Conservation (phyloP, 306 rosid species). For the Cucumis melo region DNA sequence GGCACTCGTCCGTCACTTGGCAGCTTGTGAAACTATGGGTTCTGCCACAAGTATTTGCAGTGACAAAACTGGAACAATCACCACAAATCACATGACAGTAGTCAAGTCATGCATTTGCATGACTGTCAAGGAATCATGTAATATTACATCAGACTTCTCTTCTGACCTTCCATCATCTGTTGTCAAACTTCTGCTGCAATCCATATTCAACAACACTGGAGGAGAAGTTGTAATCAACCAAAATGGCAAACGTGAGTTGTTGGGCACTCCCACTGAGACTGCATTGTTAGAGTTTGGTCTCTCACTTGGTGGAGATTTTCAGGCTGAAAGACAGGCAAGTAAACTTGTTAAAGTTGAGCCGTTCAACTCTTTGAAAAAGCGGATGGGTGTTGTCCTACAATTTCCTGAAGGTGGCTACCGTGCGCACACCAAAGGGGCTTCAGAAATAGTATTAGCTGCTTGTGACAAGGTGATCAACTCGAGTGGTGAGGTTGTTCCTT, state of each 20-base stretch:
- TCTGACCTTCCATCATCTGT: conserved; percentile 55
- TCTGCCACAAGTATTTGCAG: conserved; percentile 92
- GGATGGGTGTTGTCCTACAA: conserved; percentile 75
- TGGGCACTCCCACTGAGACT: conserved; percentile 85
- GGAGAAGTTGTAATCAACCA: conserved; percentile 83
- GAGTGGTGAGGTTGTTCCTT: conserved; percentile 63
- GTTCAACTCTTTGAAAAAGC: conserved; percentile 76
- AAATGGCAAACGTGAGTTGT: conserved; percentile 53
- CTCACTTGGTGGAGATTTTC: conserved; percentile 73
- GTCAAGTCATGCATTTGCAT: conserved; percentile 86
- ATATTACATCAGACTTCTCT: conserved; percentile 29
- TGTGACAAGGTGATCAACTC: conserved; percentile 77
- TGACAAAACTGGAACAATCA: conserved; percentile 90
- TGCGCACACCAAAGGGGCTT: conserved; percentile 92
- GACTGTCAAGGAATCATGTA: conserved; percentile 44
- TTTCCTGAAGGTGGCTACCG: conserved; percentile 64
- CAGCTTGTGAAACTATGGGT: conserved; percentile 99
- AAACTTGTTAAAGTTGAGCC: conserved; percentile 81
- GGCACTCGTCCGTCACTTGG: conserved; percentile 89
- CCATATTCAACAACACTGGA: conserved; percentile 79
- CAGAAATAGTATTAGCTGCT: conserved; percentile 70
- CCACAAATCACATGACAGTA: conserved; percentile 91
- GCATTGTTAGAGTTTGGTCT: conserved; percentile 77
- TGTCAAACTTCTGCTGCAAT: conserved; percentile 45
- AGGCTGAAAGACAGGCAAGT: conserved; percentile 47